Percentiles rank a stretch among this genome's conserved stretches.
Evolutionary conservation across 169 alveolate genomes (phyloP).

Genomic region (Cryptosporidium sp.): DNA sequence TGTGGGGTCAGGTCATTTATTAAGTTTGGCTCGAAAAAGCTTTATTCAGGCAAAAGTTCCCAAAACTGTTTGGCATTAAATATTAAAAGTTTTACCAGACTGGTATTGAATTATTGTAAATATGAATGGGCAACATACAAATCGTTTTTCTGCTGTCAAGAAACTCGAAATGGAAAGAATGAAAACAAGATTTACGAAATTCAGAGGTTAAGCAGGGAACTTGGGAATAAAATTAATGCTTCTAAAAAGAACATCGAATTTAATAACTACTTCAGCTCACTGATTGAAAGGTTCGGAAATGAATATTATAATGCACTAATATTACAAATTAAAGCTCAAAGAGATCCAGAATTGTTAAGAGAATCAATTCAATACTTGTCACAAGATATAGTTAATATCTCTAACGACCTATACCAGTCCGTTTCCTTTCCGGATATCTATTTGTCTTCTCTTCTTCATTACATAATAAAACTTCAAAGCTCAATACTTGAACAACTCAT

Average conservation of each 20-base stretch:
- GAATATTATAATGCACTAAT: constrained; percentile 27
- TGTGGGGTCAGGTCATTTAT: constrained; percentile 50
- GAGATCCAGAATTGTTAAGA: constrained; percentile 49
- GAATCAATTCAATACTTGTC: constrained; percentile 61
- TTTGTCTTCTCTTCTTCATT: constrained; percentile 56
- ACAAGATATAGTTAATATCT: constrained; percentile 26
- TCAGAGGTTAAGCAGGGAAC: background rate
- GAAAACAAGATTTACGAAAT: background rate
- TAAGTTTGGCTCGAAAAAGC: background rate
- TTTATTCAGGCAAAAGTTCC: background rate
- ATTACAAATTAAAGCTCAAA: background rate
- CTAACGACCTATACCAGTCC: constrained; percentile 31
- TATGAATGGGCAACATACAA: constrained; percentile 58
- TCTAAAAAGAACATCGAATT: background rate
- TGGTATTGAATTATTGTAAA: constrained; percentile 51
- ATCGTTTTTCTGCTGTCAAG: constrained; percentile 46
- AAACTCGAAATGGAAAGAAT: background rate
- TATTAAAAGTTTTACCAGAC: constrained; percentile 41
- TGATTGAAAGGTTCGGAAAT: constrained; percentile 45
- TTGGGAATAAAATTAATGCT: background rate
- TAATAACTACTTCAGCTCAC: constrained; percentile 15
- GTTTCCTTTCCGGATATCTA: constrained; percentile 52
- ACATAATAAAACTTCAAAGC: constrained; percentile 47
- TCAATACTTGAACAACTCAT: constrained; percentile 25
- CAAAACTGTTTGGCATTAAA: constrained; percentile 12